A percentile compares a stretch with the other conserved stretches of the same genome.
Conservation (phyloP, 768 basidiomycete genomes). For the Rhizopogon vinicolor region DNA sequence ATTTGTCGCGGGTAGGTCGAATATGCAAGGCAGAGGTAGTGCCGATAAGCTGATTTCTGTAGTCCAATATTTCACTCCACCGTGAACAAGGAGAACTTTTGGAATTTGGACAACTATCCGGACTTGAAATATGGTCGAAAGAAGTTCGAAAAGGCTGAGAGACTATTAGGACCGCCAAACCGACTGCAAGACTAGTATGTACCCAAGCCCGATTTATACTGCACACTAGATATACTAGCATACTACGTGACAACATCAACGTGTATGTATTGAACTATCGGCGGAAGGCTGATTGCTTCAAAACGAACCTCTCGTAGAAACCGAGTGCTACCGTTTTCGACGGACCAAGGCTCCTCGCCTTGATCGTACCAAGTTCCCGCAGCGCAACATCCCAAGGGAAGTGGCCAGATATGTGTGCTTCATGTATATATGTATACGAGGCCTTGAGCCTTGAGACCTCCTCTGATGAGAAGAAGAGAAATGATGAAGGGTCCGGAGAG, state of each 20-base stretch:
- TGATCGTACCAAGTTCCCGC: constrained; percentile 49
- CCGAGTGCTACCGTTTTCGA: constrained; percentile 35
- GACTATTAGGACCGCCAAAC: no score
- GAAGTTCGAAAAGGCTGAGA: no score
- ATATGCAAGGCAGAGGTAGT: no score
- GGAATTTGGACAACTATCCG: no score
- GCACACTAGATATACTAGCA: background rate
- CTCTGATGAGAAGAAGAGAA: constrained; percentile 18
- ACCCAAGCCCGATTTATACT: background rate
- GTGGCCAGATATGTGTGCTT: constrained; percentile 17
- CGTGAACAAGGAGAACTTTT: no score
- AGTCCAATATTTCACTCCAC: no score
- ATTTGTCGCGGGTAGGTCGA: no score
- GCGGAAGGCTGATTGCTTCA: constrained; percentile 19
- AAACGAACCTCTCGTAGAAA: constrained; percentile 40
- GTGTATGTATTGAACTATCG: background rate
- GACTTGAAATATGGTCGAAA: no score
- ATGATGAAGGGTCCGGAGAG: constrained; percentile 26
- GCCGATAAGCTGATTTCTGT: no score
- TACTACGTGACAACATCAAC: background rate
- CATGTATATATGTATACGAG: constrained; percentile 46
- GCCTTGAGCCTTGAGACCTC: constrained; percentile 37
- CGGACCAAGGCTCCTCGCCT: constrained; percentile 37
- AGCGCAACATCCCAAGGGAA: constrained; percentile 57
- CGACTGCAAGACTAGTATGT: background rate